Evolutionary conservation across 306 rosid species (phyloP), one percentile per base, ranked within the genome.

Genomic region (Malus sylvestris): DNA sequence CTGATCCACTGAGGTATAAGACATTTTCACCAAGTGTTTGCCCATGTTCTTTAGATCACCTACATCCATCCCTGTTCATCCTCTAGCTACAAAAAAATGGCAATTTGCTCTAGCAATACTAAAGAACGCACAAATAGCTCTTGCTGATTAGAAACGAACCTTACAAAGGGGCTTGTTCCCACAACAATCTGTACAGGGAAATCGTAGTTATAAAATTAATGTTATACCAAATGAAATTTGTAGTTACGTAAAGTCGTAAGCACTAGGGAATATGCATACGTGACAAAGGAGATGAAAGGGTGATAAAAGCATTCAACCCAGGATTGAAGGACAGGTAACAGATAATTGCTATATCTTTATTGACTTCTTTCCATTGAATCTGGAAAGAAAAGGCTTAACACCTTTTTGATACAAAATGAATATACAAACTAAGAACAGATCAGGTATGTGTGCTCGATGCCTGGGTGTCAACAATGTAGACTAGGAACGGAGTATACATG

Each of bases 351-450:
- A 76, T 76, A 75, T 80, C 80, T 75, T 77, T 83, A 77, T 79
- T 70, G 70, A 83, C 75, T 67, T 38, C 75, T 77, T 67, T 74
- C 84, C 49, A 20, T 79, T 83, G 83, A 66, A 69, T 86, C 84
- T 86, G 90, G 87, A 87, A 84, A 87, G 79, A 80, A 63, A 76
- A 74, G 79, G 86, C 69, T 74, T 58, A 71, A 49, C 58, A 72
- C 76, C 78, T 81, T 70, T 70, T 78, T 77, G 76, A 73, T 83
- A 75, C 86, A 78, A 64, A 73, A 73, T 68, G 70, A 84, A 68
- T 70, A 70, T 61, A 83, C 70, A 65, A 85, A 83, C 78, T 53
- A 74, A 80, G 75, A 82, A 81, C 85, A 30, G 78, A 84, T 80
- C 76, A 65, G 79, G 83, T 70, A 42, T 68, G 66, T 68, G 66